Conservation (phyloP, 345 rosid genomes). For the Boechera retrofracta region DNA sequence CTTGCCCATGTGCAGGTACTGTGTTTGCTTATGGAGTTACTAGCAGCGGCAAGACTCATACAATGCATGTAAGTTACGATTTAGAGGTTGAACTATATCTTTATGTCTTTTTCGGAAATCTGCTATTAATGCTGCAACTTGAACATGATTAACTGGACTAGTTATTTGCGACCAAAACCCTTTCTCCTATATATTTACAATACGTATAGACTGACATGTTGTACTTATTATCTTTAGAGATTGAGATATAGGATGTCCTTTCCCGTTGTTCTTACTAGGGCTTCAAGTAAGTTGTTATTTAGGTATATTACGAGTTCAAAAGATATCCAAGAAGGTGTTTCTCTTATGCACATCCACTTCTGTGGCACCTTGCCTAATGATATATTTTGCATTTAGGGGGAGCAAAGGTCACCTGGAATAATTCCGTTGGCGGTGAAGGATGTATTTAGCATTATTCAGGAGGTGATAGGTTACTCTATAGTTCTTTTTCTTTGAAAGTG, state of each 20-base stretch:
- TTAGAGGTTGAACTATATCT: slow-evolving; percentile 4
- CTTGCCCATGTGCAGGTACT: slow-evolving; percentile 60
- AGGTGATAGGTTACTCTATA: slow-evolving; percentile 57
- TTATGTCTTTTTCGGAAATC: not conserved
- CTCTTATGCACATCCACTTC: slow-evolving; percentile 10
- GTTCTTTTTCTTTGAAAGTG: slow-evolving; percentile 11
- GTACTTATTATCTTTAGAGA: not conserved
- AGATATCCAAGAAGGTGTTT: slow-evolving; percentile 9
- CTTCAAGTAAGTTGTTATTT: slow-evolving; percentile 12
- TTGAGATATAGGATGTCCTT: not conserved
- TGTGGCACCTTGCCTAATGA: slow-evolving; percentile 23
- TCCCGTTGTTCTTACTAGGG: not conserved
- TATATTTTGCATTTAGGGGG: slow-evolving; percentile 64
- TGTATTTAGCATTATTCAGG: slow-evolving; percentile 94
- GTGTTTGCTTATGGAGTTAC: slow-evolving; percentile 99
- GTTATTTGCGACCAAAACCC: not conserved
- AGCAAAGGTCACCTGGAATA: slow-evolving; percentile 95
- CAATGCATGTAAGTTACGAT: slow-evolving; percentile 42
- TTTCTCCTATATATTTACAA: too few species aligned
- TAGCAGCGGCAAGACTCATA: slow-evolving; percentile 81
- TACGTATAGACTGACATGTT: not conserved
- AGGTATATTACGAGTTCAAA: slow-evolving; percentile 9
- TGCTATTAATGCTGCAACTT: not conserved
- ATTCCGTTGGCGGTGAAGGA: slow-evolving; percentile 95
- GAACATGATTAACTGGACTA: not conserved